Percentiles rank a stretch among this genome's conserved stretches.
Evolutionary conservation across 2,329 filamentous ascomycete genomes (phyloP).

Genomic region (Rutstroemia sp.): DNA sequence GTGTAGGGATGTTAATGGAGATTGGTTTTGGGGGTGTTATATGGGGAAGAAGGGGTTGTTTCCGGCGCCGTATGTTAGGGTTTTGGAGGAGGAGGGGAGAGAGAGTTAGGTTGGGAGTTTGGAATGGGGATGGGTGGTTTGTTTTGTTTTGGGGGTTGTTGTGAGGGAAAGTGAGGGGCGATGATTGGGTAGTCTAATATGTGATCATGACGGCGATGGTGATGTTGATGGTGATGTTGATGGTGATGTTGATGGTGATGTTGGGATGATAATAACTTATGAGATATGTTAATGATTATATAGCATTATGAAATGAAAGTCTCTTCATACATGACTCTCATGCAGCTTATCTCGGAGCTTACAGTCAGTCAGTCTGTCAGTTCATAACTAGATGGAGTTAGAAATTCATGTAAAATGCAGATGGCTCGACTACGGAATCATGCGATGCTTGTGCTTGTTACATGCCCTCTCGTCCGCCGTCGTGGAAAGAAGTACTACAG

Average conservation of each 20-base stretch:
- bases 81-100: constrained; percentile 30
- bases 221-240: neutral
- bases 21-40: constrained; percentile 86
- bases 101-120: neutral
- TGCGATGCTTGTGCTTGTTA: no score
- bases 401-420: no score
- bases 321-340: no score
- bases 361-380: no score
- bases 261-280: neutral
- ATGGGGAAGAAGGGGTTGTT: constrained; percentile 75
- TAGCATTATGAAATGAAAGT: neutral
- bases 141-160: no score
- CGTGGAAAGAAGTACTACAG: no score
- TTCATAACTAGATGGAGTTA: no score
- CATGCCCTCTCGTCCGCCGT: no score
- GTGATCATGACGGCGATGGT: neutral
- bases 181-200: neutral
- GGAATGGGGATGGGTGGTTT: neutral
- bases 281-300: neutral
- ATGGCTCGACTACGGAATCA: no score
- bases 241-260: neutral
- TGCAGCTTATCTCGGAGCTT: no score
- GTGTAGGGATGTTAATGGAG: constrained; percentile 78
- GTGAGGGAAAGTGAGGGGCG: neutral
- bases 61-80: constrained; percentile 65